Evolutionary conservation across 1,284 basidiomycete genomes (phyloP).

Genomic region (Macrocybe sp.): DNA sequence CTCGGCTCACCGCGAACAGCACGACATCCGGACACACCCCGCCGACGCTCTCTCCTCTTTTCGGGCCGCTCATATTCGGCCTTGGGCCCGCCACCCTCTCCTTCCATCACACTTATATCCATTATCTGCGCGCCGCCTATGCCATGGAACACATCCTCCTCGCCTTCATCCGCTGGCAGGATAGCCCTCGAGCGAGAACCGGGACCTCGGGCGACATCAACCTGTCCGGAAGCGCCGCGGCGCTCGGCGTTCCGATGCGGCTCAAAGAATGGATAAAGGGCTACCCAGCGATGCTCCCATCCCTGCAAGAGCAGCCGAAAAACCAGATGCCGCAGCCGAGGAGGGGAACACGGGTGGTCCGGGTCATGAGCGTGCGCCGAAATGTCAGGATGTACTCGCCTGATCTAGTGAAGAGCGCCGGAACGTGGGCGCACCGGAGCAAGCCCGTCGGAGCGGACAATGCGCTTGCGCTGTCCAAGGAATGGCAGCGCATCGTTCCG

Average conservation of each 20-base stretch:
- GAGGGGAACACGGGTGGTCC: constrained; percentile 66
- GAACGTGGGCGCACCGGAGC: constrained; percentile 58
- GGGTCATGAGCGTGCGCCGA: constrained; percentile 67
- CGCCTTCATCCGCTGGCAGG: constrained; percentile 78
- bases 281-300: constrained; percentile 58
- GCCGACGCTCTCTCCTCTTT: constrained; percentile 81
- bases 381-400: constrained; percentile 80
- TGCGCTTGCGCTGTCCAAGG: constrained; percentile 53
- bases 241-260: constrained; percentile 67
- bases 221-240: constrained; percentile 41
- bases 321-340: constrained; percentile 45
- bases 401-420: constrained; percentile 71
- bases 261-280: constrained; percentile 85
- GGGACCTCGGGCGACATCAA: constrained; percentile 27
- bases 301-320: constrained; percentile 29
- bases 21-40: constrained; percentile 80
- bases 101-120: constrained; percentile 74
- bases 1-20: constrained; percentile 77
- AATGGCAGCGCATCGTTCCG: constrained; percentile 68
- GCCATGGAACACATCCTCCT: constrained; percentile 88
- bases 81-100: constrained; percentile 52
- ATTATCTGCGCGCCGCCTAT: constrained; percentile 76
- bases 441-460: constrained; percentile 22
- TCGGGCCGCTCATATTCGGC: constrained; percentile 82
- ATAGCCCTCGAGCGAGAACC: constrained; percentile 37